A percentile compares a stretch with the other conserved stretches of the same genome.
phyloP scores from a whole-genome alignment of 305 asterid genomes.

The Fraxinus albicans region DNA sequence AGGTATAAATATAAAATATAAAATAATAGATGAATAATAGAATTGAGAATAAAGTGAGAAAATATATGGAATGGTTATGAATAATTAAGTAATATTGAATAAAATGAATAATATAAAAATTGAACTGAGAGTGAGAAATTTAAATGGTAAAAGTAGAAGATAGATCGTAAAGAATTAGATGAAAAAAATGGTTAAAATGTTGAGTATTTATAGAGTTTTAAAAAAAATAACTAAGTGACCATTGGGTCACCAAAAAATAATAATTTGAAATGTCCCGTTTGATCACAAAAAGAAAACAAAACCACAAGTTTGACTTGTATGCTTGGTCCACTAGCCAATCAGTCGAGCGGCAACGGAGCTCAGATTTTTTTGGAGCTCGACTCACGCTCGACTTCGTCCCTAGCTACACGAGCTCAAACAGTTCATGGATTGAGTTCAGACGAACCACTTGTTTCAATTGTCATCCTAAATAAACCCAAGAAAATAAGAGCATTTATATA shows the following conservation, averaged over 20 bases:
- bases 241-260: no score
- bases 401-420: background rate
- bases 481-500: no score
- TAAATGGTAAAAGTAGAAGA: background rate
- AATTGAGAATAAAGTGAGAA: background rate
- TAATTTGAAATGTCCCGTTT: no score
- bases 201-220: background rate
- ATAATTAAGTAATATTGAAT: background rate
- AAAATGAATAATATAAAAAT: background rate
- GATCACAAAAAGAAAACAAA: background rate
- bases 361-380: no score
- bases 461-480: no score
- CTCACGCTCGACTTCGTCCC: background rate
- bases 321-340: background rate
- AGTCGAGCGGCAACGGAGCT: background rate
- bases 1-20: background rate
- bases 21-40: no score
- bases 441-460: no score
- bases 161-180: background rate
- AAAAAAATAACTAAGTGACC: no score
- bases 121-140: background rate
- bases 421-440: background rate
- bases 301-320: background rate
- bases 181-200: background rate
- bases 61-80: background rate